phyloP scores from a whole-genome alignment of 495 filamentous ascomycete genomes.

The Rostrohypoxylon terebratum region DNA sequence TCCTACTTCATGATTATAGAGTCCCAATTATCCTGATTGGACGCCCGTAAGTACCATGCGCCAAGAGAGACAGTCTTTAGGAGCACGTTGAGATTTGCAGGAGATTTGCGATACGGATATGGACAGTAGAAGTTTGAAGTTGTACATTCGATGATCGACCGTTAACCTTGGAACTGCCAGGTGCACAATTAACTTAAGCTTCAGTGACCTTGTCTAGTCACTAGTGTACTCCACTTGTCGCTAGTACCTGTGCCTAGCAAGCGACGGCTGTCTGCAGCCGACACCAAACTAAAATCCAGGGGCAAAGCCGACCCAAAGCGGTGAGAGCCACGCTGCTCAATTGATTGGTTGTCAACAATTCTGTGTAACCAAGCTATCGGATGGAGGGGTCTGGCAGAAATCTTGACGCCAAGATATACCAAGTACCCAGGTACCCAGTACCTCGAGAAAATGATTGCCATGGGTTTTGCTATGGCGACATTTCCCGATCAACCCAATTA shows the following conservation, averaged over 20 bases:
- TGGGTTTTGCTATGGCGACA: conserved; percentile 21
- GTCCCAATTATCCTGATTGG: no score
- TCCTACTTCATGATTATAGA: conserved; percentile 45
- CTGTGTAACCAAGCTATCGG: background rate
- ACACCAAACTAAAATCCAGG: conserved; percentile 11
- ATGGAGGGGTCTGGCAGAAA: conserved; percentile 47
- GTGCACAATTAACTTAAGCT: background rate
- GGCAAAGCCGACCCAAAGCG: conserved; percentile 28
- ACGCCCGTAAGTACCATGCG: background rate
- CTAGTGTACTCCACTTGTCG: no score
- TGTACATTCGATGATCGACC: conserved; percentile 2
- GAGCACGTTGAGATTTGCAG: background rate
- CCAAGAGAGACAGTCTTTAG: background rate
- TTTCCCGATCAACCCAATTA: background rate
- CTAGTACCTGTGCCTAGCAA: background rate
- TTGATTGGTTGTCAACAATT: conserved; percentile 31
- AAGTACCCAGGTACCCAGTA: background rate
- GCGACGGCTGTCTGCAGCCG: conserved; percentile 4
- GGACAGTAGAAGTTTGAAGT: background rate
- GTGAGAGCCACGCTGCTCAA: conserved; percentile 30
- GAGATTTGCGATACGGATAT: background rate
- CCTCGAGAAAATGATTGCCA: background rate
- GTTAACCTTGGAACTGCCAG: background rate
- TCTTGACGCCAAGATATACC: conserved; percentile 23
- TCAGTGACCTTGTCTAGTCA: background rate